Evolutionary conservation across 2,329 filamentous ascomycete genomes (phyloP).

Genomic region (Sporothrix mexicana): DNA sequence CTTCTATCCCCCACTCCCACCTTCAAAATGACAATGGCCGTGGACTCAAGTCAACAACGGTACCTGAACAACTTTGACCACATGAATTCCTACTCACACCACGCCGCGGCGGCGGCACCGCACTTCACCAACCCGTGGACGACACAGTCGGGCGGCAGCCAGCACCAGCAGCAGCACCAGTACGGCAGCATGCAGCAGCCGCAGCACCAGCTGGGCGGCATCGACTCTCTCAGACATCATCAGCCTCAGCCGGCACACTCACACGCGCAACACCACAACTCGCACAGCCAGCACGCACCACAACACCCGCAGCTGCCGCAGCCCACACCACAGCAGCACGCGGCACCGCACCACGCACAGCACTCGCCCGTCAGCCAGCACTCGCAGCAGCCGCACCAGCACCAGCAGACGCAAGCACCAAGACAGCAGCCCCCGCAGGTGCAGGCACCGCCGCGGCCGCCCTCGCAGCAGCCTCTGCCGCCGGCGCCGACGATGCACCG

Average conservation of each 20-base stretch:
- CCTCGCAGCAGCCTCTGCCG: slow-evolving; percentile 42
- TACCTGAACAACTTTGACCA: slow-evolving; percentile 81
- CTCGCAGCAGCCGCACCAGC: slow-evolving; percentile 28
- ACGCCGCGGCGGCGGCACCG: slow-evolving; percentile 51
- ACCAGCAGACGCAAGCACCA: slow-evolving; percentile 43
- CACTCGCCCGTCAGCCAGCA: slow-evolving; percentile 31
- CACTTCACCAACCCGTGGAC: slow-evolving; percentile 93
- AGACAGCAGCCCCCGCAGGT: background rate
- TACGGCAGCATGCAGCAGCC: slow-evolving; percentile 61
- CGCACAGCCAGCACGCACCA: slow-evolving; percentile 45
- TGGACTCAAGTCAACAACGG: slow-evolving; percentile 85
- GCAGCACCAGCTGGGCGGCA: slow-evolving; percentile 59
- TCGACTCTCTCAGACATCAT: slow-evolving; percentile 63
- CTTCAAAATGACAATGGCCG: slow-evolving; percentile 87
- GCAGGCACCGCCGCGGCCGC: slow-evolving; percentile 40
- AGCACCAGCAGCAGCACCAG: slow-evolving; percentile 55
- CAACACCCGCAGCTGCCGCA: slow-evolving; percentile 37
- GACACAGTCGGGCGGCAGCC: slow-evolving; percentile 53
- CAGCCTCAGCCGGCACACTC: slow-evolving; percentile 47
- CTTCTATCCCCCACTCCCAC: background rate
- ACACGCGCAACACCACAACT: slow-evolving; percentile 28
- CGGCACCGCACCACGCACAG: slow-evolving; percentile 28
- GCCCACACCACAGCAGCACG: slow-evolving; percentile 18
- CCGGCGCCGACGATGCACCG: slow-evolving; percentile 50
- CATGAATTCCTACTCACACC: slow-evolving; percentile 70